Percentiles rank a stretch among this genome's conserved stretches.
Evolutionary conservation across 2,329 filamentous ascomycete genomes (phyloP).

Genomic region (Aspergillus pseudotamarii): DNA sequence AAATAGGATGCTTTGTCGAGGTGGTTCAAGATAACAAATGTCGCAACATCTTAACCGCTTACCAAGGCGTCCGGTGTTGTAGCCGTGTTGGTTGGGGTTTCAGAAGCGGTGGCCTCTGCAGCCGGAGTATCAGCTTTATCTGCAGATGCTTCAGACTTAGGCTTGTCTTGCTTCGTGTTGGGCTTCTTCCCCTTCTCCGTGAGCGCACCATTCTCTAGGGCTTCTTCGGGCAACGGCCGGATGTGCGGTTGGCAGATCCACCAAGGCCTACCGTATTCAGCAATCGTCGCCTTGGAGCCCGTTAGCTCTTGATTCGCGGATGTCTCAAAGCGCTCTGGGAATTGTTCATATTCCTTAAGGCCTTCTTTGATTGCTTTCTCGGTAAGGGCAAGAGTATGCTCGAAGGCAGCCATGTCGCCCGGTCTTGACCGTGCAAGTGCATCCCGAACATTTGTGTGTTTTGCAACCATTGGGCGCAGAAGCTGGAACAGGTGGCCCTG

Average conservation of each 20-base stretch:
- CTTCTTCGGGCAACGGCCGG: slow-evolving; percentile 83
- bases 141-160: slow-evolving; percentile 9
- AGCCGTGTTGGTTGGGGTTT: slow-evolving; percentile 18
- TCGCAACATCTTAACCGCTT: slow-evolving; percentile 26
- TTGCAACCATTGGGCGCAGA: slow-evolving; percentile 76
- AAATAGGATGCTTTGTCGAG: no score
- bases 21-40: neutral
- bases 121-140: slow-evolving; percentile 12
- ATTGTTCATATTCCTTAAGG: slow-evolving; percentile 65
- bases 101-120: neutral
- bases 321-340: slow-evolving; percentile 44
- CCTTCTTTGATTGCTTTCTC: slow-evolving; percentile 75
- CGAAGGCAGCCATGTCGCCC: slow-evolving; percentile 75
- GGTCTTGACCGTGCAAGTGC: slow-evolving; percentile 70
- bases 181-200: slow-evolving; percentile 67
- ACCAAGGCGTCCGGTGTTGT: slow-evolving; percentile 33
- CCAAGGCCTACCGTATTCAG: slow-evolving; percentile 77
- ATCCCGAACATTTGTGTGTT: slow-evolving; percentile 82
- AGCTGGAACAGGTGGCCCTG: slow-evolving; percentile 94
- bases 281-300: slow-evolving; percentile 63
- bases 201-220: slow-evolving; percentile 77
- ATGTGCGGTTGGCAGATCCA: slow-evolving; percentile 91
- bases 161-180: slow-evolving; percentile 20
- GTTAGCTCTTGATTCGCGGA: slow-evolving; percentile 36
- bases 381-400: slow-evolving; percentile 73